These are phyloP conservation scores for Tetrahymena thermophila DNA, from an alignment of 73 alveolate species.

Conservation along the genomic window DNA sequence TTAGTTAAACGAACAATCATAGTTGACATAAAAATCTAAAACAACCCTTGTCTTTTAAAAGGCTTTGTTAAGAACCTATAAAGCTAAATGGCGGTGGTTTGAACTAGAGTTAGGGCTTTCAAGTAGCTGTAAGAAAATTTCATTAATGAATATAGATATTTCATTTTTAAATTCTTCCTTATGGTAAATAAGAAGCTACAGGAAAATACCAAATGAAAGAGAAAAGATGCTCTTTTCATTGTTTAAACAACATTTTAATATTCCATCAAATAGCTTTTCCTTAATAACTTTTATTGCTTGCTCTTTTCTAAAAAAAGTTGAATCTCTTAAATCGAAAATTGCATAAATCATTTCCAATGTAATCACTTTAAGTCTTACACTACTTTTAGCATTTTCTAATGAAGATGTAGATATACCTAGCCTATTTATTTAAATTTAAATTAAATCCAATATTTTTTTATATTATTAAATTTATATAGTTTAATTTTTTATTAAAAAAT, in stretches of 20 bases:
- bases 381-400: conserved; percentile 8
- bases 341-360: conserved; percentile 7
- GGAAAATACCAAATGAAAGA: conserved; percentile 17
- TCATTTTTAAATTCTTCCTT: conserved; percentile 25
- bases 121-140: conserved; percentile 23
- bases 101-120: conserved; percentile 22
- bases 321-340: conserved; percentile 28
- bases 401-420: conserved; percentile 3
- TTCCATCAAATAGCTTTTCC: conserved; percentile 12
- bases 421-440: background rate
- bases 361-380: background rate
- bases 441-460: no score
- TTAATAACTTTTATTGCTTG: conserved; percentile 3
- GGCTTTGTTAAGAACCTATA: conserved; percentile 13
- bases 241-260: conserved; percentile 36
- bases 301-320: conserved; percentile 6
- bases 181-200: background rate
- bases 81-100: conserved; percentile 16
- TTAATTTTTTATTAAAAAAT: no score
- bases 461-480: no score
- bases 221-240: conserved; percentile 9
- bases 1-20: conserved; percentile 25
- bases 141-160: conserved; percentile 29
- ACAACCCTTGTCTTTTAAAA: conserved; percentile 12
- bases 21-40: conserved; percentile 33